phyloP scores from a whole-genome alignment of 768 basidiomycete genomes.

The Lactifluus echinatus region DNA sequence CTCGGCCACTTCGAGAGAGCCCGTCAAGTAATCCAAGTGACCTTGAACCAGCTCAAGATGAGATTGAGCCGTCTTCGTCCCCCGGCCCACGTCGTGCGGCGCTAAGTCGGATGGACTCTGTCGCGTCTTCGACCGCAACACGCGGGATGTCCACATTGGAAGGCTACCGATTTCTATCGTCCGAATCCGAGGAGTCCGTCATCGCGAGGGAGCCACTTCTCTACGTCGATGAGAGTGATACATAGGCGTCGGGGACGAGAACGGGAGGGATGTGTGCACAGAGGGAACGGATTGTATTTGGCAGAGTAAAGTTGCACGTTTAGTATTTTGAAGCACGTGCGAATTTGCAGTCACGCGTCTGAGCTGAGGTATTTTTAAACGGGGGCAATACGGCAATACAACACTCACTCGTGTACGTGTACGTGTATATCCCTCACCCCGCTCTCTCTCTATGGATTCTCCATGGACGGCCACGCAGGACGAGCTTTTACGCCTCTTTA shows the following conservation, averaged over 20 bases:
- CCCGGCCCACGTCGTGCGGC: not conserved
- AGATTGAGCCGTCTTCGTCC: not conserved
- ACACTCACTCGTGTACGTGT: no score
- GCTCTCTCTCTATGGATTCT: not conserved
- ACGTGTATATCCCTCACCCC: not conserved
- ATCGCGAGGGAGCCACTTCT: slow-evolving; percentile 18
- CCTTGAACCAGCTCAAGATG: not conserved
- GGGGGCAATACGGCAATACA: no score
- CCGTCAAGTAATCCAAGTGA: not conserved
- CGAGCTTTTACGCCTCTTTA: slow-evolving; percentile 3
- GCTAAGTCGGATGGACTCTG: slow-evolving; percentile 13
- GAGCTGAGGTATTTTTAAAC: no score
- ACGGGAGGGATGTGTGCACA: not conserved
- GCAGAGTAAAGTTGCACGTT: not conserved
- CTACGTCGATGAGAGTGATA: slow-evolving; percentile 10
- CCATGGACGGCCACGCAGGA: slow-evolving; percentile 8
- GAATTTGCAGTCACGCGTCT: no score
- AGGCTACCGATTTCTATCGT: slow-evolving; percentile 15
- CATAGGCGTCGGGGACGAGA: not conserved
- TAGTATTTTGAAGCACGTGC: no score
- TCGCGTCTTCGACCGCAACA: slow-evolving; percentile 12
- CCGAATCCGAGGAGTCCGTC: slow-evolving; percentile 19
- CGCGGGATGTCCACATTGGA: not conserved
- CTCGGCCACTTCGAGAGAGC: not conserved
- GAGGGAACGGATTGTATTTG: not conserved